phyloP scores from a whole-genome alignment of 768 basidiomycete genomes.

The Xerocomus spinulosus region DNA sequence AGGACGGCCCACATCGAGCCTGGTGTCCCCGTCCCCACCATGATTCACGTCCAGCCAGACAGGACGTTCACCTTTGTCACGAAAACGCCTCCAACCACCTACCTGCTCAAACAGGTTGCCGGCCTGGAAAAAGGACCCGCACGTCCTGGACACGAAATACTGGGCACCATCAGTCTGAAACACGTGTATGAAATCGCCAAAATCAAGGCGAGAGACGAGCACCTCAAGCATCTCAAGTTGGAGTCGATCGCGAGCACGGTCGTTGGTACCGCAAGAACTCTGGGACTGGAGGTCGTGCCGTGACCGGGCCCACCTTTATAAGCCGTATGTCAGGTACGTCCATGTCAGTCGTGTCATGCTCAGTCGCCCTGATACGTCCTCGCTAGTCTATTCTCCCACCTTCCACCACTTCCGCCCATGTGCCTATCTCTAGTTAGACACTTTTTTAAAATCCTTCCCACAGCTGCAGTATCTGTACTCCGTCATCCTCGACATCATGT shows the following conservation, averaged over 20 bases:
- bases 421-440: slow-evolving; percentile 27
- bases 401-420: slow-evolving; percentile 9
- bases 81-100: slow-evolving; percentile 85
- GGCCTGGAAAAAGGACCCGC: slow-evolving; percentile 89
- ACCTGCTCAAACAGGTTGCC: slow-evolving; percentile 87
- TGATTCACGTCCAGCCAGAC: slow-evolving; percentile 91
- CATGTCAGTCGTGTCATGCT: slow-evolving; percentile 21
- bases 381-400: slow-evolving; percentile 9
- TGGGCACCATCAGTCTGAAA: slow-evolving; percentile 86
- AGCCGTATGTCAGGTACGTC: slow-evolving; percentile 23
- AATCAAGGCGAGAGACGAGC: slow-evolving; percentile 89
- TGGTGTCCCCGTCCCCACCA: slow-evolving; percentile 85
- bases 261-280: slow-evolving; percentile 80
- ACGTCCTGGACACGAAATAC: slow-evolving; percentile 70
- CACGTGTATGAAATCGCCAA: slow-evolving; percentile 98
- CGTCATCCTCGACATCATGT: slow-evolving; percentile 31
- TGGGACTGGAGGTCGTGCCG: slow-evolving; percentile 88
- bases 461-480: slow-evolving; percentile 17
- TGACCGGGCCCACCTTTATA: slow-evolving; percentile 38
- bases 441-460: slow-evolving; percentile 15
- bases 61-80: slow-evolving; percentile 91
- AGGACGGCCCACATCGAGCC: slow-evolving; percentile 83
- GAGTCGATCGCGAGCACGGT: slow-evolving; percentile 87
- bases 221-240: slow-evolving; percentile 79
- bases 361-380: slow-evolving; percentile 13